These are phyloP conservation scores for Pestalotiopsis sp. DNA, from an alignment of 2,329 filamentous ascomycete genomes.

Conservation along the genomic window DNA sequence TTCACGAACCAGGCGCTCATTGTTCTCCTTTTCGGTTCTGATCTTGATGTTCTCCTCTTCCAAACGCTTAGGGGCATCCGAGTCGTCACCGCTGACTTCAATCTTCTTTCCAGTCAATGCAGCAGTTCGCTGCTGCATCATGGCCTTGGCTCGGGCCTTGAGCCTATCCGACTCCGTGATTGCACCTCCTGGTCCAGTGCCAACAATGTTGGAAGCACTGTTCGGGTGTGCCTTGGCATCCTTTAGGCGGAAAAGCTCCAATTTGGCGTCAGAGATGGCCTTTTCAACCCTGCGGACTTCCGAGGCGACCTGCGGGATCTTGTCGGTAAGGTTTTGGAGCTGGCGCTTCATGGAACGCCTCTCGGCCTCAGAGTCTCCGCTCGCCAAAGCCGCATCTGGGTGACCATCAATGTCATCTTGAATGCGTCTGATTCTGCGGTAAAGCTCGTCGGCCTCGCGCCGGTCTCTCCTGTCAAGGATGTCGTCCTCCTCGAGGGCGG, in stretches of 20 bases:
- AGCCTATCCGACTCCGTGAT: constrained; percentile 93
- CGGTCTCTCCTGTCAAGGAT: constrained; percentile 87
- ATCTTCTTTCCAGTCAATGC: constrained; percentile 86
- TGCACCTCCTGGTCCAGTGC: constrained; percentile 86
- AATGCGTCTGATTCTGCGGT: constrained; percentile 85
- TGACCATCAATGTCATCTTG: constrained; percentile 95
- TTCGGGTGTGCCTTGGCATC: constrained; percentile 91
- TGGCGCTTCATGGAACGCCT: constrained; percentile 84
- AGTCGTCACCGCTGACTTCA: constrained; percentile 69
- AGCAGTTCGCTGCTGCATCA: constrained; percentile 98
- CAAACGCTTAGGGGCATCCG: constrained; percentile 78
- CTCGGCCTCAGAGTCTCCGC: constrained; percentile 85
- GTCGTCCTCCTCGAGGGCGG: constrained; percentile 86
- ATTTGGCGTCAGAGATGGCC: constrained; percentile 85
- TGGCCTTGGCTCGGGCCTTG: constrained; percentile 92
- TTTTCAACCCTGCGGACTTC: constrained; percentile 90
- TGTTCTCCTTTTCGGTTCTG: constrained; percentile 85
- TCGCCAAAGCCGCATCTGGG: constrained; percentile 72
- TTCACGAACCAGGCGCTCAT: constrained; percentile 94
- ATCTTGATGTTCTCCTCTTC: constrained; percentile 86
- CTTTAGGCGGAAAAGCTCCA: constrained; percentile 90
- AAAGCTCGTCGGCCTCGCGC: constrained; percentile 90
- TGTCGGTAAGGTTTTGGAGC: constrained; percentile 85
- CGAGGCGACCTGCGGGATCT: constrained; percentile 88
- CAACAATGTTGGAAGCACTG: constrained; percentile 79